Conservation (phyloP, 495 filamentous ascomycete genomes). For the Hyaloscypha hepaticicola region DNA sequence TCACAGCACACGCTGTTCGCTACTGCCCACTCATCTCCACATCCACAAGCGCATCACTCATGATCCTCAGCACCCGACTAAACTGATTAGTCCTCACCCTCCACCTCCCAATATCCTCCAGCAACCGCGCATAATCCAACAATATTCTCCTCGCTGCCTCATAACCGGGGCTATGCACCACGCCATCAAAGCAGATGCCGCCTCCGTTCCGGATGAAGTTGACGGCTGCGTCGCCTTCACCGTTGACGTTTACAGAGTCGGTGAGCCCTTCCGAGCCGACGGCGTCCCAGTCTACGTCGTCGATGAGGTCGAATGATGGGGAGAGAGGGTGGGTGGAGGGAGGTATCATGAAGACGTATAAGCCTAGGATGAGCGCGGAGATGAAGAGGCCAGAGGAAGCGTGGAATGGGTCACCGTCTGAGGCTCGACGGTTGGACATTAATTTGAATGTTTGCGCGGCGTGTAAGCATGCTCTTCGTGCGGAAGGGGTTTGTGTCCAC, state of each 20-base stretch:
- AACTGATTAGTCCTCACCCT: conserved; percentile 43
- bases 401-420: conserved; percentile 50
- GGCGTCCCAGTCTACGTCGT: conserved; percentile 50
- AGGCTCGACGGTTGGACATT: conserved; percentile 49
- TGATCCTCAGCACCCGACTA: conserved; percentile 50
- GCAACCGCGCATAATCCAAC: conserved; percentile 48
- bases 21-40: conserved; percentile 32
- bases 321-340: conserved; percentile 33
- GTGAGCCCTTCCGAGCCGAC: conserved; percentile 42
- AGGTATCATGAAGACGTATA: conserved; percentile 52
- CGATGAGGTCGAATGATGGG: conserved; percentile 47
- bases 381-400: conserved; percentile 48
- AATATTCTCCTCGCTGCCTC: conserved; percentile 49
- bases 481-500: conserved; percentile 52
- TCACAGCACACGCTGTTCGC: too few relatives aligned
- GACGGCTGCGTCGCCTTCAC: conserved; percentile 38
- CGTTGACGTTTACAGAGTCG: conserved; percentile 36
- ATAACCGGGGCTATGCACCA: conserved; percentile 48
- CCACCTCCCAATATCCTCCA: conserved; percentile 54
- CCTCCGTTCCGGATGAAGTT: conserved; percentile 53
- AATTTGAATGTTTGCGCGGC: conserved; percentile 52
- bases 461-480: conserved; percentile 48
- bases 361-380: conserved; percentile 48
- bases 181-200: conserved; percentile 47
- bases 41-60: conserved; percentile 54